phyloP scores from a whole-genome alignment of 2,329 filamentous ascomycete genomes.

The Rachicladosporium sp. region DNA sequence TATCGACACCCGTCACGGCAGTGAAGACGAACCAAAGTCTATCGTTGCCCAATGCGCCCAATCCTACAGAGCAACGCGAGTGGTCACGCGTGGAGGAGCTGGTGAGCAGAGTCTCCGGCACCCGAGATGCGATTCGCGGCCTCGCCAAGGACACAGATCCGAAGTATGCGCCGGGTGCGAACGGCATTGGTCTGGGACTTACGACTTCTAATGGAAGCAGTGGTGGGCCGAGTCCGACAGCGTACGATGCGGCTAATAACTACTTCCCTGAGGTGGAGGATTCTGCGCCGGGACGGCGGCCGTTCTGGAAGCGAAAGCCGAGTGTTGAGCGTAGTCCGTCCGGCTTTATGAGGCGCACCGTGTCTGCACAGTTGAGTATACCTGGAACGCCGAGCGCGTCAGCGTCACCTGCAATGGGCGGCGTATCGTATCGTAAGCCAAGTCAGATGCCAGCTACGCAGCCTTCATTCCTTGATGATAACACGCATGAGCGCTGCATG shows the following conservation, averaged over 20 bases:
- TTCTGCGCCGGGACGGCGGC: constrained; percentile 43
- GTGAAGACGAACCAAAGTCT: constrained; percentile 12
- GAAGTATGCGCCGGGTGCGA: constrained; percentile 36
- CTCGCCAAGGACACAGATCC: constrained; percentile 74
- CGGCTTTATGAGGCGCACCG: constrained; percentile 34
- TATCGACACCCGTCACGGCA: constrained; percentile 16
- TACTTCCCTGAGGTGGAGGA: constrained; percentile 23
- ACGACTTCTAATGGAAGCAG: constrained; percentile 17
- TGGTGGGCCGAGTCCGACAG: constrained; percentile 25
- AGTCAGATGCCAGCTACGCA: constrained; percentile 3
- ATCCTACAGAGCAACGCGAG: constrained; percentile 57
- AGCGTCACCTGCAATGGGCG: constrained; percentile 23
- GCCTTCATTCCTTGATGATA: constrained; percentile 28
- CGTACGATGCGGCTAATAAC: constrained; percentile 20
- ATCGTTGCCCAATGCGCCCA: constrained; percentile 9
- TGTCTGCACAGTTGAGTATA: constrained; percentile 42
- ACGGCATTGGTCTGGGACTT: constrained; percentile 24
- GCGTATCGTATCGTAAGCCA: constrained; percentile 25
- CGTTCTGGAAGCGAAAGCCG: constrained; percentile 89
- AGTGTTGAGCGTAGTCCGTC: constrained; percentile 36
- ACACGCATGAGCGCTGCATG: constrained; percentile 70
- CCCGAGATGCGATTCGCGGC: constrained; percentile 74
- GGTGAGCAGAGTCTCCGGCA: constrained; percentile 74
- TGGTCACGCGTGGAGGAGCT: constrained; percentile 80
- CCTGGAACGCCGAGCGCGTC: constrained; percentile 27